These are phyloP conservation scores for Monosporascus sp. DNA, from an alignment of 2,329 filamentous ascomycete genomes.

Conservation along the genomic window DNA sequence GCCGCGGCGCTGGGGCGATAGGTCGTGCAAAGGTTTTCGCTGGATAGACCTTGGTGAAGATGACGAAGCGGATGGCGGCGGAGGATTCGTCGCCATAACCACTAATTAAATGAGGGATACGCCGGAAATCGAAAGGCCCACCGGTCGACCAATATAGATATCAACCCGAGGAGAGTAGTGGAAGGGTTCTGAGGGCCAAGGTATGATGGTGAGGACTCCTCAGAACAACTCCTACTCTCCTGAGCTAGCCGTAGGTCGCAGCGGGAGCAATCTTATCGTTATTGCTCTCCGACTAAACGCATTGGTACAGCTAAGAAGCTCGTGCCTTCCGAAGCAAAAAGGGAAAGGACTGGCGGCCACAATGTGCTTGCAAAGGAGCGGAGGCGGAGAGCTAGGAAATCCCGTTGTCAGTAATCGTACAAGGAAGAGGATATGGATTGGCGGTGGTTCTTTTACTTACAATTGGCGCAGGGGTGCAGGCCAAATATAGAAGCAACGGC, in stretches of 20 bases:
- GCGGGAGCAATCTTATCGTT: background rate
- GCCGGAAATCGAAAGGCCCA: conserved; percentile 13
- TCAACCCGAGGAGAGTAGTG: background rate
- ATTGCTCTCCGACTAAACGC: too few species aligned
- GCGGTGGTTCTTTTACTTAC: too few species aligned
- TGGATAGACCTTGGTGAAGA: conserved; percentile 24
- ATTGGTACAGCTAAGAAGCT: too few species aligned
- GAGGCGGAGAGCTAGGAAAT: too few species aligned
- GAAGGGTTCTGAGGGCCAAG: background rate
- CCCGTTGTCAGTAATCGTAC: too few species aligned
- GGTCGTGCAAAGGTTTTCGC: conserved; percentile 21
- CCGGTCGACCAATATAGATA: background rate
- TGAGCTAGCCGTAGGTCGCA: background rate
- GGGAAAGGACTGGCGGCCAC: too few species aligned
- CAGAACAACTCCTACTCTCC: background rate
- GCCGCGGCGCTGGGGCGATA: conserved; percentile 30
- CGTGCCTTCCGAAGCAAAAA: too few species aligned
- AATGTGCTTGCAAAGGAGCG: too few species aligned
- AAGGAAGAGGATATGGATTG: too few species aligned
- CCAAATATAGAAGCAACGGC: background rate
- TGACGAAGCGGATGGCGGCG: conserved; percentile 19
- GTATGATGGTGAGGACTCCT: background rate
- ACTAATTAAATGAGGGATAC: conserved; percentile 15
- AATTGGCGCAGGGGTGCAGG: background rate
- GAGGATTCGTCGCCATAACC: conserved; percentile 24